Base-by-base conservation (phyloP, 2,329 filamentous ascomycete genomes). In the Pyricularia grisea region DNA sequence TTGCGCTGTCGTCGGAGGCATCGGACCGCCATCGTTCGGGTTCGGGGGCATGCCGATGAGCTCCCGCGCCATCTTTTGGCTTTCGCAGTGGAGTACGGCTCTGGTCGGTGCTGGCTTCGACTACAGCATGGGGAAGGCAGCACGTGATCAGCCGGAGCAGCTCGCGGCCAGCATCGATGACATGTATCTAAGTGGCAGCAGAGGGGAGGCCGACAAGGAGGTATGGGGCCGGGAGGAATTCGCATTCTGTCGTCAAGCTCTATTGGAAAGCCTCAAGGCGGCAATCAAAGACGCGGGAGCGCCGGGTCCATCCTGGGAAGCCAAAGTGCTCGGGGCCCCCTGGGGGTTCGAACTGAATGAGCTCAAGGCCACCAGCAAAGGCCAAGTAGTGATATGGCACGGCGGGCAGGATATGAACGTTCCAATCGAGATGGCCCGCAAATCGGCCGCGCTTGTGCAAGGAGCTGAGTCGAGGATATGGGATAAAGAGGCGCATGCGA, bases 261-360 rank as follows among this genome's bases (percentile, higher is more conserved):
- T 42, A 1, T 20, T 66, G 20, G n/a, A 31, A 5, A 58, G 67
- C 66, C 28, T 60, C 23, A 23, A 42, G 5, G 66, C 67, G 4
- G 60, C 67, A 12, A 67, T 73, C 12, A 68, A 66, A n/a, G 63
- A 67, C 27, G 67, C 14, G 14, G 71, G 68, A 20, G 67, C 67
- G 17, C 68, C 68, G 68, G 71, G 73, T 5, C 25, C 70, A 0
- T 70, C 68, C 6, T 71, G 69, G 65, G 73, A 74, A 17, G 67
- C 69, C 0, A 67, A 60, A 50, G 20, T 72, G 12, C 63, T 71
- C 27, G 71, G 69, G 0, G 25, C 36, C 6, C 63, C 71, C 20
- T 75, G 73, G 73, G 73, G 72, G 12, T 75, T 75, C 67, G 67
- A 68, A n/a, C 68, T 74, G 11, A 70, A 72, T 2, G 71, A 73